These are phyloP conservation scores for Cryptococcus maquisensis DNA, from an alignment of 1,284 basidiomycete genomes.

Conservation along the genomic window DNA sequence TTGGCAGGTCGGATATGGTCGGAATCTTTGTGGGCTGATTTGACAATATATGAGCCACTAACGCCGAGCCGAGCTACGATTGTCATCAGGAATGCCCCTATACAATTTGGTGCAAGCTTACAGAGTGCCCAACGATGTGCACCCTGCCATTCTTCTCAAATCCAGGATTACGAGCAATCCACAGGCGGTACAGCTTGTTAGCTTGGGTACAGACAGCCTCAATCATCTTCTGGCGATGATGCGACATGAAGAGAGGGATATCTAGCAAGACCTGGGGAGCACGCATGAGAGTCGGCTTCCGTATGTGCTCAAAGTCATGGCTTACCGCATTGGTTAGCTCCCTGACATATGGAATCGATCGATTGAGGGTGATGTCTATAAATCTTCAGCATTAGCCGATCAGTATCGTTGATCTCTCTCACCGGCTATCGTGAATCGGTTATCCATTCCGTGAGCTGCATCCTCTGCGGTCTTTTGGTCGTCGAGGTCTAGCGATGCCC, in stretches of 20 bases:
- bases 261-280: conserved; percentile 50
- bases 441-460: conserved; percentile 50
- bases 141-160: conserved; percentile 51
- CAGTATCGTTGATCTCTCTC: conserved; percentile 6
- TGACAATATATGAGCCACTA: conserved; percentile 55
- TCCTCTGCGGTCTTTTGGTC: conserved; percentile 50
- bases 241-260: conserved; percentile 51
- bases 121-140: conserved; percentile 49
- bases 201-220: conserved; percentile 51
- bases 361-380: conserved; percentile 52
- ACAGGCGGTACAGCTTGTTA: conserved; percentile 54
- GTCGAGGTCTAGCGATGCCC: conserved; percentile 51
- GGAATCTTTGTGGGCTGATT: conserved; percentile 55
- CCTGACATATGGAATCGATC: conserved; percentile 52
- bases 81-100: not conserved
- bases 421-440: conserved; percentile 51
- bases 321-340: conserved; percentile 52
- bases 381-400: not conserved
- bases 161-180: conserved; percentile 54
- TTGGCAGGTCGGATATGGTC: conserved; percentile 44
- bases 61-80: conserved; percentile 52
- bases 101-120: conserved; percentile 14
- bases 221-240: conserved; percentile 55
- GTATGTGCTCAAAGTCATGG: conserved; percentile 11
- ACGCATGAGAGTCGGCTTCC: not conserved